These are phyloP conservation scores for Sclerotiophoma versabilis DNA, from an alignment of 2,329 filamentous ascomycete genomes.

Conservation along the genomic window DNA sequence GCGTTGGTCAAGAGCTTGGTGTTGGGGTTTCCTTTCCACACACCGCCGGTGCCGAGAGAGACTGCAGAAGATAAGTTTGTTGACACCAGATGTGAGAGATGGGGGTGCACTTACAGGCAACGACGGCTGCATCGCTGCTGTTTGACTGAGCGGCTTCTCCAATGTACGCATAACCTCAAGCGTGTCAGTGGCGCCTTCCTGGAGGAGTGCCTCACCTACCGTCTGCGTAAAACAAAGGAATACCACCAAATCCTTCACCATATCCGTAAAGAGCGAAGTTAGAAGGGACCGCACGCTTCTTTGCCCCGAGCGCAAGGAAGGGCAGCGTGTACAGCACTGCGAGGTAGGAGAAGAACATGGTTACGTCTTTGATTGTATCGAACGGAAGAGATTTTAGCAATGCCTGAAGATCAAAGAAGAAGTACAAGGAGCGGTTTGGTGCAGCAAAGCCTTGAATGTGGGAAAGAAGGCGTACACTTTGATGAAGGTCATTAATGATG, in stretches of 20 bases:
- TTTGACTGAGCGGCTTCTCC: constrained; percentile 23
- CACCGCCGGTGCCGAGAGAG: constrained; percentile 6
- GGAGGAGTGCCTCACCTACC: constrained; percentile 10
- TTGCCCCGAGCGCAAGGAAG: constrained; percentile 20
- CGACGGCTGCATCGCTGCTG: constrained; percentile 26
- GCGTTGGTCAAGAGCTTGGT: constrained; percentile 14
- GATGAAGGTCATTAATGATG: neutral
- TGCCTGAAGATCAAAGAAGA: neutral
- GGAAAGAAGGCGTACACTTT: neutral
- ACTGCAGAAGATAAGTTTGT: constrained; percentile 12
- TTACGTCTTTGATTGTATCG: neutral
- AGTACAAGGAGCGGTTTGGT: neutral
- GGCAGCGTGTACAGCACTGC: constrained; percentile 23
- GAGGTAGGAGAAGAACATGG: constrained; percentile 9
- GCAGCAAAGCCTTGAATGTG: neutral
- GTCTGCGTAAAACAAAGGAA: constrained; percentile 28
- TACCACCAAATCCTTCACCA: constrained; percentile 22
- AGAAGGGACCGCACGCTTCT: constrained; percentile 16
- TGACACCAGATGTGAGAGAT: neutral
- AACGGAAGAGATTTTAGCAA: neutral
- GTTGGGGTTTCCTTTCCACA: constrained; percentile 26
- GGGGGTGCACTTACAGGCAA: constrained; percentile 20
- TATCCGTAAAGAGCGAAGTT: constrained; percentile 28
- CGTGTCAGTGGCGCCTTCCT: neutral
- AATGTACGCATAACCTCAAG: constrained; percentile 29